A percentile compares a stretch with the other conserved stretches of the same genome.
These are phyloP conservation scores for Besnoitia besnoiti DNA, from an alignment of 169 alveolate species.

Conservation along the genomic window DNA sequence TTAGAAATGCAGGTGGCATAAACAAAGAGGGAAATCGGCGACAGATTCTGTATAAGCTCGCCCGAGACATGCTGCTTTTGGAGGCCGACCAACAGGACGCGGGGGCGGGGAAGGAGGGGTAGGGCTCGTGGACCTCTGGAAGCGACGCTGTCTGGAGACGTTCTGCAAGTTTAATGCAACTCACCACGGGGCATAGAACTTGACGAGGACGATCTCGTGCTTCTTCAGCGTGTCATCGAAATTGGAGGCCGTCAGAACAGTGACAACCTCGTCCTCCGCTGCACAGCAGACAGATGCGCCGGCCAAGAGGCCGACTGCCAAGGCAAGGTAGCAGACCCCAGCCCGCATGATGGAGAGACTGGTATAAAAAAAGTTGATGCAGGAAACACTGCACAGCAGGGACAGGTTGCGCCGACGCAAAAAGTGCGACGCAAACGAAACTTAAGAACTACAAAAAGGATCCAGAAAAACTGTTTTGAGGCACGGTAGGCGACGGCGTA, in stretches of 20 bases:
- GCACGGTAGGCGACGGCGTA: neutral
- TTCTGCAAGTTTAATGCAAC: too few relatives aligned
- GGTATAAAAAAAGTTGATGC: neutral
- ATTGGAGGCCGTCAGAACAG: constrained; percentile 22
- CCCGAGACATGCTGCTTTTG: too few relatives aligned
- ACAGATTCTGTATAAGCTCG: too few relatives aligned
- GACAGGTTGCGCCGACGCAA: neutral
- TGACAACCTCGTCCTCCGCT: constrained; percentile 52
- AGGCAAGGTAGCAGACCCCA: neutral
- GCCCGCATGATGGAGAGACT: constrained; percentile 8
- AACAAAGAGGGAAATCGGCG: too few relatives aligned
- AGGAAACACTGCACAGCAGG: too few relatives aligned
- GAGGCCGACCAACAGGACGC: too few relatives aligned
- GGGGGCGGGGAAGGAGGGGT: too few relatives aligned
- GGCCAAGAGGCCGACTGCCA: constrained; percentile 37
- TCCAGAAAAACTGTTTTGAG: neutral
- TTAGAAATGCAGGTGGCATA: too few relatives aligned
- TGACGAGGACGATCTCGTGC: constrained; percentile 57
- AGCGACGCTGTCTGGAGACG: too few relatives aligned
- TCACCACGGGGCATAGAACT: constrained; percentile 64
- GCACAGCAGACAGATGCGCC: neutral
- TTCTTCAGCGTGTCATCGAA: constrained; percentile 53
- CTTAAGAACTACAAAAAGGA: neutral
- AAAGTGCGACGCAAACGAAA: neutral
- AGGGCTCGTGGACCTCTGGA: too few relatives aligned